These are phyloP conservation scores for Lipomyces yamadae DNA, from an alignment of 805 yeast genomes.

Conservation along the genomic window DNA sequence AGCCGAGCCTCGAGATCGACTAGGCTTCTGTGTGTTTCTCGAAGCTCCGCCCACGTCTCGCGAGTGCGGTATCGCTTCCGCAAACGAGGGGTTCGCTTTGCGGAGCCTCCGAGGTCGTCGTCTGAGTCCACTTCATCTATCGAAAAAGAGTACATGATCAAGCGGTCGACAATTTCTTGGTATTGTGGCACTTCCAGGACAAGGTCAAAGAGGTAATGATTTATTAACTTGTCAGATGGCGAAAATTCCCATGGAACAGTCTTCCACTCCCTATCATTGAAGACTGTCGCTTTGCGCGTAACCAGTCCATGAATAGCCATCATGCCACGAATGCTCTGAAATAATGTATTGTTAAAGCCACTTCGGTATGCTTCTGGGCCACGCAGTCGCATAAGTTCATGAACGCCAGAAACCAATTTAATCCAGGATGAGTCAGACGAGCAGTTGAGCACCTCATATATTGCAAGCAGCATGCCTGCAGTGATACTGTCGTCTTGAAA, in stretches of 20 bases:
- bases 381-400: slow-evolving; percentile 11
- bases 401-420: slow-evolving; percentile 6
- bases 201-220: slow-evolving; percentile 10
- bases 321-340: slow-evolving; percentile 12
- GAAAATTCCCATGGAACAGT: slow-evolving; percentile 14
- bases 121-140: neutral
- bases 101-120: neutral
- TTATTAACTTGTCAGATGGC: neutral
- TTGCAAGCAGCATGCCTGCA: slow-evolving; percentile 12
- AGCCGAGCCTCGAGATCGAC: slow-evolving; percentile 9
- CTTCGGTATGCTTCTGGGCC: slow-evolving; percentile 16
- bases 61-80: slow-evolving; percentile 7
- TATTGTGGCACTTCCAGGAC: slow-evolving; percentile 20
- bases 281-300: neutral
- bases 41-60: slow-evolving; percentile 4
- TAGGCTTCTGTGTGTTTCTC: neutral
- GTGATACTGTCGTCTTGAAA: slow-evolving; percentile 13
- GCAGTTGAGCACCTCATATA: slow-evolving; percentile 17
- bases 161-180: slow-evolving; percentile 8
- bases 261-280: slow-evolving; percentile 11
- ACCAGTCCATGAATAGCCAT: neutral
- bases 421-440: slow-evolving; percentile 9
- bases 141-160: slow-evolving; percentile 11
- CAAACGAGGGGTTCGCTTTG: slow-evolving; percentile 4
- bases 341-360: slow-evolving; percentile 6